Evolutionary conservation across 2,329 filamentous ascomycete species (phyloP).

Genomic region (Aureobasidium sp.): DNA sequence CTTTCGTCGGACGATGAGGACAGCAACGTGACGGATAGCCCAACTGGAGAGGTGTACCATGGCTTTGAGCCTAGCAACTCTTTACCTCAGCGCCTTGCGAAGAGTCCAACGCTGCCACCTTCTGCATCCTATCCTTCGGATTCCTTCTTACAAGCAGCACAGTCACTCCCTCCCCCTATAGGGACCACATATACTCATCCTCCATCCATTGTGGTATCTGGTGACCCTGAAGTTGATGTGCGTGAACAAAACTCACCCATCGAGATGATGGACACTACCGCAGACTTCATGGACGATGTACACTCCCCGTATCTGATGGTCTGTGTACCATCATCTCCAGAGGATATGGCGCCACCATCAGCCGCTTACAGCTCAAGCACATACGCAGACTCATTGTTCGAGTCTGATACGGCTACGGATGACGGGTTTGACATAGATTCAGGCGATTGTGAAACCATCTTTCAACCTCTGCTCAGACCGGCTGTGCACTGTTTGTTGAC

Average conservation of each 20-base stretch:
- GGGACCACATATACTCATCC: neutral
- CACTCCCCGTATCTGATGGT: neutral
- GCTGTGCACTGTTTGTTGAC: neutral
- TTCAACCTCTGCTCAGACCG: neutral
- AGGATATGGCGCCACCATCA: neutral
- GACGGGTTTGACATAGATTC: neutral
- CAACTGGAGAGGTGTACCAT: neutral
- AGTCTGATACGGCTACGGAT: neutral
- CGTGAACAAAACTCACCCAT: neutral
- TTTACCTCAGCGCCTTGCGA: neutral
- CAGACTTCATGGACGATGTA: neutral
- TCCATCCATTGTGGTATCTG: neutral
- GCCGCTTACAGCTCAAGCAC: neutral
- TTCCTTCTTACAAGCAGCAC: neutral
- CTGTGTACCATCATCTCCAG: neutral
- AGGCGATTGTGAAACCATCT: neutral
- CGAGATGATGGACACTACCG: neutral
- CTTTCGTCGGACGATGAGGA: neutral
- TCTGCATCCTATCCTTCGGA: neutral
- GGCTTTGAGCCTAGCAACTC: no score
- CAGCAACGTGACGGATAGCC: neutral
- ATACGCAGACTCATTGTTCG: neutral
- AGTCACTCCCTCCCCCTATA: neutral
- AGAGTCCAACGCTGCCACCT: neutral
- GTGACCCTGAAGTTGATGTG: neutral